Evolutionary conservation across 2,329 filamentous ascomycete species (phyloP).

Genomic region (Waltergamsia citrina): DNA sequence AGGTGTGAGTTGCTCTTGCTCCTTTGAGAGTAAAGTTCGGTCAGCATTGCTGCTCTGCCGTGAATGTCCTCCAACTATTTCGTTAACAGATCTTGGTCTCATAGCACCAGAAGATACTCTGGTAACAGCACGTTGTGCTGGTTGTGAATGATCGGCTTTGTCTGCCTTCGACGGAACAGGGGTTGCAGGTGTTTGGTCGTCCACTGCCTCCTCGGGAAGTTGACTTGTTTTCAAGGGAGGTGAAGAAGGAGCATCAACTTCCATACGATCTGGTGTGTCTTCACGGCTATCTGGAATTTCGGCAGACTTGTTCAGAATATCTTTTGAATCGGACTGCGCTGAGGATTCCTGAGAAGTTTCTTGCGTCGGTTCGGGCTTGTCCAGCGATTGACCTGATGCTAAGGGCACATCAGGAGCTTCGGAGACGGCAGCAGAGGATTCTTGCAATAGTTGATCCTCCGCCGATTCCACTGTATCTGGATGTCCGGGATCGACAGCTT

Average conservation of each 20-base stretch:
- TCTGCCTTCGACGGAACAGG: not conserved
- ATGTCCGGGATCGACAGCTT: conserved; percentile 1
- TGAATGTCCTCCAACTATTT: conserved; percentile 52
- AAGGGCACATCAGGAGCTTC: too few species aligned
- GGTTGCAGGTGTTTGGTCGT: not conserved
- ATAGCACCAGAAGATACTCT: conserved; percentile 62
- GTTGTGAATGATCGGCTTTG: conserved; percentile 11
- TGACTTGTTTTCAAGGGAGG: too few species aligned
- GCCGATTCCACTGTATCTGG: conserved; percentile 14
- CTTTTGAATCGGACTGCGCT: too few species aligned
- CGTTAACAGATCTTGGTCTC: conserved; percentile 62
- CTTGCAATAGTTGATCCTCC: conserved; percentile 35
- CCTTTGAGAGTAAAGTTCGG: not conserved
- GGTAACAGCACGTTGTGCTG: conserved; percentile 50
- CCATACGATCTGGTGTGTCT: conserved; percentile 20
- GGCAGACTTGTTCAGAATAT: too few species aligned
- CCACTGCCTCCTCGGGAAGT: not conserved
- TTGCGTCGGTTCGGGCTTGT: too few species aligned
- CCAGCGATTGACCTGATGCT: too few species aligned
- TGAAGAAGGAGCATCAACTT: conserved; percentile 14
- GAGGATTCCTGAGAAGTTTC: too few species aligned
- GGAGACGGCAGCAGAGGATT: too few species aligned
- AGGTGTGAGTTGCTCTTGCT: conserved; percentile 22
- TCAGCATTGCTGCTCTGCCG: not conserved
- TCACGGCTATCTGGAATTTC: conserved; percentile 26